phyloP scores from a whole-genome alignment of 495 filamentous ascomycete species.

The Pyronema domesticum region DNA sequence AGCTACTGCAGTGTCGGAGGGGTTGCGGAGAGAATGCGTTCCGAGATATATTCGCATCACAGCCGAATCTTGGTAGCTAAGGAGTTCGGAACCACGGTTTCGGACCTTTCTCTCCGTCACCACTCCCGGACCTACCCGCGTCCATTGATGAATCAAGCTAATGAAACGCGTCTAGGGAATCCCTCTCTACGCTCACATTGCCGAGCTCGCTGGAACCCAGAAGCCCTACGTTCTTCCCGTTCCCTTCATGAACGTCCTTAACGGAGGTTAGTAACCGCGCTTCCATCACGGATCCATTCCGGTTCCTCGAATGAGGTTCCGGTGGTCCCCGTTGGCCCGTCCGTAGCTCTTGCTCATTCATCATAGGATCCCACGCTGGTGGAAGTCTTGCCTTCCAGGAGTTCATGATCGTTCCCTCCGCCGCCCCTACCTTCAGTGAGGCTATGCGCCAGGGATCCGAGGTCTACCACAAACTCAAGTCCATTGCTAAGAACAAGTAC shows the following conservation, averaged over 20 bases:
- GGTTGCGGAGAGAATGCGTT: too few species aligned
- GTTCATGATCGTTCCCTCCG: slow-evolving; percentile 96
- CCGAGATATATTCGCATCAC: background rate
- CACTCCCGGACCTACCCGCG: too few species aligned
- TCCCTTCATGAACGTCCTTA: slow-evolving; percentile 99
- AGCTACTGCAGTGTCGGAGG: too few species aligned
- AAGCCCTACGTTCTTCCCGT: slow-evolving; percentile 99
- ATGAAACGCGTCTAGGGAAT: slow-evolving; percentile 38
- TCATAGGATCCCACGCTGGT: slow-evolving; percentile 70
- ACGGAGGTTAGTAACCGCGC: slow-evolving; percentile 47
- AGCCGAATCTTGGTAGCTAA: background rate
- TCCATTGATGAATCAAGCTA: background rate
- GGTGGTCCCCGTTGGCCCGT: slow-evolving; percentile 17
- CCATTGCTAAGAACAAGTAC: slow-evolving; percentile 97
- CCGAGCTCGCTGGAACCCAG: slow-evolving; percentile 96
- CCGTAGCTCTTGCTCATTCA: background rate
- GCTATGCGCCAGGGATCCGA: slow-evolving; percentile 88
- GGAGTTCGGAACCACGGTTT: background rate
- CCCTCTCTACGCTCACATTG: slow-evolving; percentile 94
- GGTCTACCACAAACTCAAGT: slow-evolving; percentile 96
- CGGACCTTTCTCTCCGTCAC: background rate
- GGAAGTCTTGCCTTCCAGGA: slow-evolving; percentile 98
- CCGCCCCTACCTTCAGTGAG: slow-evolving; percentile 77
- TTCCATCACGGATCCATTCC: background rate
- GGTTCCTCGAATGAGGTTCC: too few species aligned